These are phyloP conservation scores for Staphylotrichum tortipilum DNA, from an alignment of 495 filamentous ascomycete species.

Conservation along the genomic window DNA sequence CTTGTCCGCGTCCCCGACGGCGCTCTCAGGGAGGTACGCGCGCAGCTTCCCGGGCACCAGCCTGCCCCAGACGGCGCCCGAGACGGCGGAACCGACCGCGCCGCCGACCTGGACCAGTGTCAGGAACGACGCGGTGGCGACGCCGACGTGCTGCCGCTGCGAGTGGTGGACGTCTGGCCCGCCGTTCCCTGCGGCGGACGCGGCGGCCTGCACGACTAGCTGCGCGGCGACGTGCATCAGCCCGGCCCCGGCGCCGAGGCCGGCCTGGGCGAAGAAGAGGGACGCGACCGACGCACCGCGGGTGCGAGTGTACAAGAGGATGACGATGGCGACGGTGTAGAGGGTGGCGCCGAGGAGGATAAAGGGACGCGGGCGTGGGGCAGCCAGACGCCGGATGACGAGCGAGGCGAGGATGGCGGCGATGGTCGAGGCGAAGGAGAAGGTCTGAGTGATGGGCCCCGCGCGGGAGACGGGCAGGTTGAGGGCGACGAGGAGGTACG, in stretches of 20 bases:
- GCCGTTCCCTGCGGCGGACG: no score
- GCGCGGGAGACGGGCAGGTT: constrained; percentile 45
- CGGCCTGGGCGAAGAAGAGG: constrained; percentile 60
- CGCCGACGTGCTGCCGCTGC: constrained; percentile 45
- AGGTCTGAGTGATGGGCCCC: constrained; percentile 44
- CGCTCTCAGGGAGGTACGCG: constrained; percentile 46
- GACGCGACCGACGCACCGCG: constrained; percentile 41
- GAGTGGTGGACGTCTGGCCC: no score
- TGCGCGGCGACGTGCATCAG: constrained; percentile 50
- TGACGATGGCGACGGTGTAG: constrained; percentile 50
- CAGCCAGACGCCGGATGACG: constrained; percentile 41
- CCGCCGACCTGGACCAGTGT: constrained; percentile 53
- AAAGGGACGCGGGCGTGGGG: constrained; percentile 22
- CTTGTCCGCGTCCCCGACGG: constrained; percentile 24
- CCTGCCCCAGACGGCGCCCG: constrained; percentile 55
- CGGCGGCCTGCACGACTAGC: constrained; percentile 49
- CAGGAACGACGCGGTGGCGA: constrained; percentile 49
- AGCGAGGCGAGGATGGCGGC: constrained; percentile 45
- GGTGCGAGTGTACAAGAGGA: constrained; percentile 61
- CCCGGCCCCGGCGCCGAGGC: constrained; percentile 57
- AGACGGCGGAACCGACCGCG: constrained; percentile 51
- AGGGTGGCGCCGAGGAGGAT: constrained; percentile 46
- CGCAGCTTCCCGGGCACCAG: constrained; percentile 43
- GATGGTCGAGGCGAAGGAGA: constrained; percentile 45
- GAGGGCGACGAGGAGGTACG: constrained; percentile 58